phyloP scores from a whole-genome alignment of 768 basidiomycete species.

The Boletus sensibilis region DNA sequence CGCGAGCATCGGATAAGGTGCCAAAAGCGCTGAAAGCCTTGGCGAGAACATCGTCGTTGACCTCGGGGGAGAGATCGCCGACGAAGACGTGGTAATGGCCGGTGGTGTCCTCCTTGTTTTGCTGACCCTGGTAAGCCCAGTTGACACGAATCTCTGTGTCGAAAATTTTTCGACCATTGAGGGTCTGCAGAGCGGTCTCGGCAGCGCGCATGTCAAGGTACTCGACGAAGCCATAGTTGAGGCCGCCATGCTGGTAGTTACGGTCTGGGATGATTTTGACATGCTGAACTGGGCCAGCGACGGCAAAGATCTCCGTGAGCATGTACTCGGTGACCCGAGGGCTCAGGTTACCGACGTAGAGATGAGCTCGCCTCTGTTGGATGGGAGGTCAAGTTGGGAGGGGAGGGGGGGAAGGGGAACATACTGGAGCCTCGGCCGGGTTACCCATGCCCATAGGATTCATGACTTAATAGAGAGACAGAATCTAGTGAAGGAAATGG shows the following conservation, averaged over 20 bases:
- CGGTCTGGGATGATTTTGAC: slow-evolving; percentile 99
- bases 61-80: slow-evolving; percentile 98
- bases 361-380: slow-evolving; percentile 83
- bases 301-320: slow-evolving; percentile 96
- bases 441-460: slow-evolving; percentile 72
- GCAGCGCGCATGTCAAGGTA: slow-evolving; percentile 99
- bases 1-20: slow-evolving; percentile 93
- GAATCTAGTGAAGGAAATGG: slow-evolving; percentile 20
- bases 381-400: slow-evolving; percentile 2
- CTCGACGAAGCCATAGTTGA: slow-evolving; percentile 99
- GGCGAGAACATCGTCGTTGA: slow-evolving; percentile 93
- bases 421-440: slow-evolving; percentile 75
- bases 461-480: slow-evolving; percentile 53
- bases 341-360: slow-evolving; percentile 97
- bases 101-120: slow-evolving; percentile 98
- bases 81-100: slow-evolving; percentile 99
- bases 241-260: slow-evolving; percentile 98
- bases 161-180: slow-evolving; percentile 99
- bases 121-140: slow-evolving; percentile 98
- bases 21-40: slow-evolving; percentile 99
- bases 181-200: slow-evolving; percentile 96
- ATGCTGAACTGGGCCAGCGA: slow-evolving; percentile 95
- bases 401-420: slow-evolving; percentile 25
- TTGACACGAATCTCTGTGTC: slow-evolving; percentile 99
- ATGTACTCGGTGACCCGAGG: slow-evolving; percentile 99